phyloP scores from a whole-genome alignment of 2,329 filamentous ascomycete species.

The Talaromyces marneffei region DNA sequence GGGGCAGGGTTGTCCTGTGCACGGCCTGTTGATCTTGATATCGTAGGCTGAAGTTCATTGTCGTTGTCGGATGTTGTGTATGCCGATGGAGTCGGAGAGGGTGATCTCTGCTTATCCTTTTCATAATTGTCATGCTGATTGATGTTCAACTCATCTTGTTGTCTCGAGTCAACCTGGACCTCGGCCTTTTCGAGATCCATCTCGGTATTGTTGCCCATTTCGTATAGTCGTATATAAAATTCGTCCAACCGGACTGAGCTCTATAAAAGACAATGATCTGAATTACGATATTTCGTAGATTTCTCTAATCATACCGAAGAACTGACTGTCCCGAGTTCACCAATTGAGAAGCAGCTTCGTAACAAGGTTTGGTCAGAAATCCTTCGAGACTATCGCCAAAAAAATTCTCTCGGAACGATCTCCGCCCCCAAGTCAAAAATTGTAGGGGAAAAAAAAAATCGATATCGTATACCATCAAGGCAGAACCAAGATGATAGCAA shows the following conservation, averaged over 20 bases:
- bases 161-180: neutral
- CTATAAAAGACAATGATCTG: neutral
- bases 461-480: neutral
- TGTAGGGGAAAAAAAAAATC: no score
- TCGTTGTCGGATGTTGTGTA: neutral
- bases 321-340: neutral
- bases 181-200: neutral
- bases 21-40: constrained; percentile 1
- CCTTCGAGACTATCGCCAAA: neutral
- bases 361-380: neutral
- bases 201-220: neutral
- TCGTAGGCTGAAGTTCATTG: neutral
- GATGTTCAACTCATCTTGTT: neutral
- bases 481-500: neutral
- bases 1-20: neutral
- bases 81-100: neutral
- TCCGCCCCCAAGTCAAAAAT: neutral
- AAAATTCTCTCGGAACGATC: neutral
- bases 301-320: neutral
- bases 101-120: neutral
- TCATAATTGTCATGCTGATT: neutral
- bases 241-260: neutral
- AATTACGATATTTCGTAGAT: neutral
- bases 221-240: neutral
- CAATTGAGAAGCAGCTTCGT: no score